phyloP scores from a whole-genome alignment of 176 grass and related monocot species.

The Luzula sylvatica region DNA sequence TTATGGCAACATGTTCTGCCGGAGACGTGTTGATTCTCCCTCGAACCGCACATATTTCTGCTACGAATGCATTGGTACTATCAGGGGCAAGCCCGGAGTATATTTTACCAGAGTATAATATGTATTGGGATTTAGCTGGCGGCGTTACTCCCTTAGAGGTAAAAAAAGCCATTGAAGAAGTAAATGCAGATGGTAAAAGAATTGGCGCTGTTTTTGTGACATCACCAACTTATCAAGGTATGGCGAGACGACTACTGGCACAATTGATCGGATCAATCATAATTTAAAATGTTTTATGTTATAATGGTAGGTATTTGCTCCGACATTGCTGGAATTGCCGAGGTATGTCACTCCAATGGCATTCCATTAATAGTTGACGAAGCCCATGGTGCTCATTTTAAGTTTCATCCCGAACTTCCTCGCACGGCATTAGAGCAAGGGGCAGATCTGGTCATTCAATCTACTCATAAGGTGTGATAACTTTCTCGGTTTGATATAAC shows the following conservation, averaged over 20 bases:
- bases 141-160: constrained; percentile 40
- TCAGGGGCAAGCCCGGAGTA: constrained; percentile 54
- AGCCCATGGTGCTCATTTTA: constrained; percentile 65
- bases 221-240: constrained; percentile 72
- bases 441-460: constrained; percentile 57
- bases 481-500: no score
- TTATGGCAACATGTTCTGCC: constrained; percentile 61
- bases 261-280: no score
- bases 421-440: constrained; percentile 59
- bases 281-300: no score
- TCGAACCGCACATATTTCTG: constrained; percentile 63
- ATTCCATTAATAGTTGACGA: constrained; percentile 74
- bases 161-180: constrained; percentile 30
- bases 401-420: constrained; percentile 46
- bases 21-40: constrained; percentile 47
- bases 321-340: constrained; percentile 35
- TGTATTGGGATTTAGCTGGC: constrained; percentile 55
- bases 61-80: constrained; percentile 46
- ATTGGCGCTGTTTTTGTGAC: constrained; percentile 58
- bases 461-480: constrained; percentile 51
- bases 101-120: constrained; percentile 66
- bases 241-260: constrained; percentile 1
- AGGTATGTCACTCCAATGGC: constrained; percentile 29
- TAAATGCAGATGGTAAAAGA: constrained; percentile 29
- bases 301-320: constrained; percentile 18